Percentiles rank a stretch among this genome's conserved stretches.
These are phyloP conservation scores for Tulasnella calospora DNA, from an alignment of 768 basidiomycete species.

Conservation along the genomic window DNA sequence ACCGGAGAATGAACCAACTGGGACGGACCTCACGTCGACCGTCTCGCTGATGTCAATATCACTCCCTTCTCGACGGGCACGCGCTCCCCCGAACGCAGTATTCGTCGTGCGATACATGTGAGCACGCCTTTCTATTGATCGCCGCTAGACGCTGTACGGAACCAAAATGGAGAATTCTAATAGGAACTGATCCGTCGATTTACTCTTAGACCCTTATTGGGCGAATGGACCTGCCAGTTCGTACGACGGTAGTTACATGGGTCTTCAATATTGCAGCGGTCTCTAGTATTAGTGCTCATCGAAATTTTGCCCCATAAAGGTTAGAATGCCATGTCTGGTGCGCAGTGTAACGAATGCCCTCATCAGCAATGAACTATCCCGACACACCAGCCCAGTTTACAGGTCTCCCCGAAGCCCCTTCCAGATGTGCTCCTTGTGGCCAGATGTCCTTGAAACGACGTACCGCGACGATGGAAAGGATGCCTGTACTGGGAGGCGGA, in stretches of 20 bases:
- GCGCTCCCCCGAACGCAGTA: not conserved
- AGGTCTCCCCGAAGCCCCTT: no score
- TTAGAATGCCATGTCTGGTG: not conserved
- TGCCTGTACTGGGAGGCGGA: no score
- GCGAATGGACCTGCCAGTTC: no score
- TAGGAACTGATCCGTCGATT: not conserved
- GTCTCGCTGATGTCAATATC: not conserved
- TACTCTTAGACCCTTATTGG: not conserved
- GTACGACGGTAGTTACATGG: no score
- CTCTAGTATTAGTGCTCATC: no score
- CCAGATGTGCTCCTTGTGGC: no score
- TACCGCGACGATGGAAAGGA: no score
- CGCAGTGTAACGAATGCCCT: not conserved
- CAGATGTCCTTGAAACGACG: no score
- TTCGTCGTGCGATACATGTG: not conserved
- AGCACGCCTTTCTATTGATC: not conserved
- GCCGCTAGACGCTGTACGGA: not conserved
- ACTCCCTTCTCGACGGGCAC: not conserved
- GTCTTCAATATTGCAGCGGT: not conserved
- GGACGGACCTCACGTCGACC: not conserved
- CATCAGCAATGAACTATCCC: not conserved
- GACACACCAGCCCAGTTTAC: not conserved
- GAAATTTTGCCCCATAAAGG: no score
- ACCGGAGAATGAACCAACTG: not conserved
- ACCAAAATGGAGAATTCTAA: not conserved